Evolutionary conservation across 768 basidiomycete genomes (phyloP).

Genomic region (Leccinum barrowsii): DNA sequence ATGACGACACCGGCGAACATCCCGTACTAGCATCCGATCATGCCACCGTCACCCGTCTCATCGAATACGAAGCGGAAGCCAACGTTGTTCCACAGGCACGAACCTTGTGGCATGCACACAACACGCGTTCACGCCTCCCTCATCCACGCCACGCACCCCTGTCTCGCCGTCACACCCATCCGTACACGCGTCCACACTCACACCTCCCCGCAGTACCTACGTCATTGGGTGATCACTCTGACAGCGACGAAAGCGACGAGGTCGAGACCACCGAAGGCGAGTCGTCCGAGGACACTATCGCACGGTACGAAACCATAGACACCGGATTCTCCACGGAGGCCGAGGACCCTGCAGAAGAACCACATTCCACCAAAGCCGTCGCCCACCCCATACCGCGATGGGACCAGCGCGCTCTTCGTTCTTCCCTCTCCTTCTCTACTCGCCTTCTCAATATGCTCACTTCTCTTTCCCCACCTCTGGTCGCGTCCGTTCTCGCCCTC

Average conservation of each 20-base stretch:
- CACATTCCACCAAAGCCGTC: not conserved
- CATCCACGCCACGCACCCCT: not conserved
- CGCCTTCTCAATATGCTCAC: constrained; percentile 13
- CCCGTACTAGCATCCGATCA: not conserved
- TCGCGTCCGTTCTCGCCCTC: constrained; percentile 72
- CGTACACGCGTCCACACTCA: not conserved
- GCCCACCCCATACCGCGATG: constrained; percentile 4
- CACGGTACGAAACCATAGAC: constrained; percentile 5
- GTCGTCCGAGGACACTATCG: constrained; percentile 23
- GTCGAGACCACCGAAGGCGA: constrained; percentile 16
- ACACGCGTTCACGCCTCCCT: not conserved
- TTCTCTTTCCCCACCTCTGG: constrained; percentile 89
- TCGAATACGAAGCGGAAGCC: constrained; percentile 9
- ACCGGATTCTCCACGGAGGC: constrained; percentile 13
- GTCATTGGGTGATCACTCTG: constrained; percentile 23
- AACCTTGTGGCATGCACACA: not conserved
- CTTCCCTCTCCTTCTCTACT: not conserved
- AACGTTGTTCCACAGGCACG: not conserved
- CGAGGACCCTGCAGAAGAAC: constrained; percentile 4
- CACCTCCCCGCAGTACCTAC: constrained; percentile 23
- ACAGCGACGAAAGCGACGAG: constrained; percentile 18
- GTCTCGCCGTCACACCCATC: not conserved
- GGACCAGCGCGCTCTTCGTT: not conserved
- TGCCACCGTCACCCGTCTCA: not conserved
- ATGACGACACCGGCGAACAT: constrained; percentile 6